Evolutionary conservation across 805 yeast genomes (phyloP).

Genomic region (Helenozyma baotianmanensis): DNA sequence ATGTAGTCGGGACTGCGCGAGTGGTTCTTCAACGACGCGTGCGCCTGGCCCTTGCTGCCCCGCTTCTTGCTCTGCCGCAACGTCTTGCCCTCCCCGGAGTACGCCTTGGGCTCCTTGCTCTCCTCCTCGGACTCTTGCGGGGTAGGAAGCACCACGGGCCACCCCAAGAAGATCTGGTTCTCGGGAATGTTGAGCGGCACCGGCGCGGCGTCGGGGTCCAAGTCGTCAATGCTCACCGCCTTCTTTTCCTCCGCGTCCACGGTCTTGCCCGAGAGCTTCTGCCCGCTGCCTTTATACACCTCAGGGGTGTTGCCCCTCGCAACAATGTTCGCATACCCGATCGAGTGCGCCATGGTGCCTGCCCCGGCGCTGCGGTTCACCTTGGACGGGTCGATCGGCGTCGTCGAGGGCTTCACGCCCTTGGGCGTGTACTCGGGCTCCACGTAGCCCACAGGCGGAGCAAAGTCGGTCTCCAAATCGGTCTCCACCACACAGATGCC

Average conservation of each 20-base stretch:
- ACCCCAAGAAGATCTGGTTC: conserved; percentile 91
- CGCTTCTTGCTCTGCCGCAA: conserved; percentile 69
- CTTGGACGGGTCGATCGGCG: conserved; percentile 30
- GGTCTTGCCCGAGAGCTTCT: conserved; percentile 63
- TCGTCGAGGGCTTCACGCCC: conserved; percentile 28
- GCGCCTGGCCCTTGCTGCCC: conserved; percentile 29
- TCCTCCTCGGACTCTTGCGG: conserved; percentile 26
- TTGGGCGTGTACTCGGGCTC: conserved; percentile 69
- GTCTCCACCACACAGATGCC: conserved; percentile 96
- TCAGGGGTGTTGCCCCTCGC: conserved; percentile 26
- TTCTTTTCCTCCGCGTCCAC: conserved; percentile 14
- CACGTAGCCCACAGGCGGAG: conserved; percentile 97
- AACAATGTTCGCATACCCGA: conserved; percentile 59
- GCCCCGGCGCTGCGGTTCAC: conserved; percentile 40
- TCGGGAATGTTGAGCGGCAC: conserved; percentile 70
- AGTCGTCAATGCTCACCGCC: conserved; percentile 34
- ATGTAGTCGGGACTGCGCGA: conserved; percentile 74
- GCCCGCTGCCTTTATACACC: conserved; percentile 59
- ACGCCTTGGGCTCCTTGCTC: conserved; percentile 25
- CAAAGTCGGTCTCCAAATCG: conserved; percentile 94
- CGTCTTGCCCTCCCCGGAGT: conserved; percentile 69
- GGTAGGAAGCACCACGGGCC: conserved; percentile 57
- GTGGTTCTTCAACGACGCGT: conserved; percentile 56
- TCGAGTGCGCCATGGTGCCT: conserved; percentile 74
- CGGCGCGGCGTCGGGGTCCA: conserved; percentile 59